Percentiles rank a stretch among this genome's conserved stretches.
These are phyloP conservation scores for Gryganskiella cystojenkinii DNA, from an alignment of 192 early-diverging fungal genomes.

Conservation along the genomic window DNA sequence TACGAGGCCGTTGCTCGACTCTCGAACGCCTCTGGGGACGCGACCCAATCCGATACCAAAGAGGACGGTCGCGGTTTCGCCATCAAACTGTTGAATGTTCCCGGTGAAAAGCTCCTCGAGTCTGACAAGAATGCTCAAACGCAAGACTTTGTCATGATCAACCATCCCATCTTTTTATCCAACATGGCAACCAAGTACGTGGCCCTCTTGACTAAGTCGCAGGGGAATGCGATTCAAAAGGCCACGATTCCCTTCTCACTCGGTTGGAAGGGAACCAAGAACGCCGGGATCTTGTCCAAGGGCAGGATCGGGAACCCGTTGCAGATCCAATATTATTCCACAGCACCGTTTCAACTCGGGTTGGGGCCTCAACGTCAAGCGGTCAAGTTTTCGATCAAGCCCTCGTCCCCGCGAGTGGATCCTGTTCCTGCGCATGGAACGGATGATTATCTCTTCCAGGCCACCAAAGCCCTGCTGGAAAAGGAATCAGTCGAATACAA, in stretches of 20 bases:
- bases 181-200: conserved; percentile 16
- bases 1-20: conserved; percentile 37
- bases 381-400: conserved; percentile 40
- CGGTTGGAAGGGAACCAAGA: conserved; percentile 20
- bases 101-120: conserved; percentile 23
- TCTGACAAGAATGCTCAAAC: conserved; percentile 28
- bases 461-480: conserved; percentile 9
- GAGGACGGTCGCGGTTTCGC: conserved; percentile 31
- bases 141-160: conserved; percentile 45
- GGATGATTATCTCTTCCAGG: conserved; percentile 24
- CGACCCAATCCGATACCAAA: conserved; percentile 7
- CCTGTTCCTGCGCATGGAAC: not conserved
- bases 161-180: conserved; percentile 19
- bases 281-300: not conserved
- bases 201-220: not conserved
- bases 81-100: conserved; percentile 35
- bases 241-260: conserved; percentile 20
- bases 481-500: conserved; percentile 12
- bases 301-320: conserved; percentile 37
- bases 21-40: conserved; percentile 21
- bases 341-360: conserved; percentile 30
- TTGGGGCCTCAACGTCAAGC: conserved; percentile 18
- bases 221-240: not conserved
- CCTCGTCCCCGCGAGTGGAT: conserved; percentile 9
- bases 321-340: conserved; percentile 34